Base-by-base conservation (phyloP, 2,329 filamentous ascomycete species). In the Uncinocarpus reesii region DNA sequence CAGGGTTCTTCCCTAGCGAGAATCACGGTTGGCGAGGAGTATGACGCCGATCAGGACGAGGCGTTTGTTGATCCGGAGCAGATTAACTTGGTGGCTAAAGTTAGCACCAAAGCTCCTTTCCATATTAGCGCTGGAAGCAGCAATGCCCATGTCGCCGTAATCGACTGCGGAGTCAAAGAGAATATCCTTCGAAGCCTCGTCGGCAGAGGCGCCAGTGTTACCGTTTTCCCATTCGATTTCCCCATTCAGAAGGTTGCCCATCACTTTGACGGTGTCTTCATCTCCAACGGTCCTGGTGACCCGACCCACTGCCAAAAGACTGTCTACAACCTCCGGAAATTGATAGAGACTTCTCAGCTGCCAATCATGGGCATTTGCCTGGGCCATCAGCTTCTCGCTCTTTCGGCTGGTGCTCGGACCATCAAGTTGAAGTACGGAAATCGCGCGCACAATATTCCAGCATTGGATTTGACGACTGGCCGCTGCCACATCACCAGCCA, bases 361-460 rank as follows among this genome's bases (percentile, higher is more conserved):
- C 92, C 92, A 51, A 82, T 98, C 70, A 93, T 98, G 81, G 92
- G 92, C 60, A 96, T 98, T 64, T 98, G 92, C 67, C 80, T 98
- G 57, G 92, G 92, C 56, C 92, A 98, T 71, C 92, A 98, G 76
- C 81, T 98, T 46, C 77, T 98, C 50, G 90, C 89, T 55, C 79
- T 95, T 58, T 88, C 92, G 42, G 78, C 84, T 51, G 92, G 92
- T 55, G 92, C 86, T 47, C 78, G 80, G 60, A 96, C 92, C 53
- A 83, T 93, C 72, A 96, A 96, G 79, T 80, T 98, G 70, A 96
- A 96, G 79, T 98, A 95, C 69, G 92, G 92, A 63, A 98, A 98
- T 78, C 85, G 92, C 58, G 92, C 89, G 15, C 92, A 96, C 77
- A 98, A 98, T 76, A 96, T 96, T 60, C 92, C 92, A 7, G 88